Conservation (phyloP, 805 yeast genomes). For the Kodamaea restingae region DNA sequence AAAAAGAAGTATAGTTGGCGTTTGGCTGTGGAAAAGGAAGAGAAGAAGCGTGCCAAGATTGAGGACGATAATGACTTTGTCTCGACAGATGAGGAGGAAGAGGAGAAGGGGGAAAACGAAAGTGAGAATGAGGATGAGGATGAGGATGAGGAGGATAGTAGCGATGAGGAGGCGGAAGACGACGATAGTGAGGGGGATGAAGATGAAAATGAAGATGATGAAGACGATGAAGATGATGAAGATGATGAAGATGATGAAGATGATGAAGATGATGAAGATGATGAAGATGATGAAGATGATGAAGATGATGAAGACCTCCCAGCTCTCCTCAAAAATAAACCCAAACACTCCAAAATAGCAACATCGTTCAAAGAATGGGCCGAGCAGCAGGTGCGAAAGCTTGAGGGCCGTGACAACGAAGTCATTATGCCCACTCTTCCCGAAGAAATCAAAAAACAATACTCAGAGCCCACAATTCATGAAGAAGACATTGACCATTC, state of each 20-base stretch:
- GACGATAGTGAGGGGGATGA: constrained; percentile 19
- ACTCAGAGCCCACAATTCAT: constrained; percentile 50
- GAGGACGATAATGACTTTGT: constrained; percentile 65
- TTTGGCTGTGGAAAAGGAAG: constrained; percentile 33
- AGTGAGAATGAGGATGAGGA: constrained; percentile 24
- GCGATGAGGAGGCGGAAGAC: constrained; percentile 15
- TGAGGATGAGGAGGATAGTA: constrained; percentile 10
- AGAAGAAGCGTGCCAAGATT: constrained; percentile 33
- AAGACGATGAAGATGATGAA: constrained; percentile 28
- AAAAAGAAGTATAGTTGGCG: constrained; percentile 70
- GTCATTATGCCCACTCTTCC: constrained; percentile 45
- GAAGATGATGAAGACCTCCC: constrained; percentile 29
- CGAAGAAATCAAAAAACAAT: constrained; percentile 40
- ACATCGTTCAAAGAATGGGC: constrained; percentile 87
- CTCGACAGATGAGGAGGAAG: constrained; percentile 29
- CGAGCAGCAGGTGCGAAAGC: constrained; percentile 58
- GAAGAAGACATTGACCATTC: constrained; percentile 71
- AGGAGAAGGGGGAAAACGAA: constrained; percentile 13
- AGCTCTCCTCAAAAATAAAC: constrained; percentile 34
- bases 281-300: constrained; percentile 27
- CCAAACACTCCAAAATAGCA: constrained; percentile 42
- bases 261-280: constrained; percentile 26
- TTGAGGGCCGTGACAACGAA: constrained; percentile 54
- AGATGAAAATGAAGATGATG: constrained; percentile 22
- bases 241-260: constrained; percentile 27